A percentile compares a stretch with the other conserved stretches of the same genome.
These are phyloP conservation scores for Prinsepia uniflora DNA, from an alignment of 306 rosid genomes.

Conservation along the genomic window DNA sequence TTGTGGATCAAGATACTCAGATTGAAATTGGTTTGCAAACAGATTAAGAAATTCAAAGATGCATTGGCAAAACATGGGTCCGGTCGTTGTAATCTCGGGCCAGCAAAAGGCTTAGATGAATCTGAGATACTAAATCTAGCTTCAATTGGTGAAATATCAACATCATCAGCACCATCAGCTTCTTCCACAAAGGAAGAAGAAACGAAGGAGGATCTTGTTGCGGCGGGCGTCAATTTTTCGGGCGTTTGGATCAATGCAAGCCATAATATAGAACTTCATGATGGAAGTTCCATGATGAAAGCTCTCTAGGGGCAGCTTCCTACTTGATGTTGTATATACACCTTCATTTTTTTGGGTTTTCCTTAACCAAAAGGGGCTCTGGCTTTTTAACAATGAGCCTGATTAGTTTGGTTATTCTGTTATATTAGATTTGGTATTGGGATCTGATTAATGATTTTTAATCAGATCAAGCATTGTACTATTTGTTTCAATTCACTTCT, in stretches of 20 bases:
- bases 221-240: constrained; percentile 25
- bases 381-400: constrained; percentile 24
- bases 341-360: constrained; percentile 14
- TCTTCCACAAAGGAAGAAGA: constrained; percentile 13
- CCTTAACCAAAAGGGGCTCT: constrained; percentile 21
- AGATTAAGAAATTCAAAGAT: constrained; percentile 83
- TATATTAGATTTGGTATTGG: constrained; percentile 8
- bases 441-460: constrained; percentile 18
- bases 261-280: constrained; percentile 21
- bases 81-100: constrained; percentile 59
- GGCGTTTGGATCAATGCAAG: constrained; percentile 26
- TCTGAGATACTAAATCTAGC: constrained; percentile 48
- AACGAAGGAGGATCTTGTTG: constrained; percentile 34
- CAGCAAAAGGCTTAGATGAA: constrained; percentile 69
- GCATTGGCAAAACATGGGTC: constrained; percentile 60
- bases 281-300: constrained; percentile 26
- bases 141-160: constrained; percentile 41
- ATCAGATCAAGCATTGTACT: constrained; percentile 12
- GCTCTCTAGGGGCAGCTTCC: neutral
- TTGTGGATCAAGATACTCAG: constrained; percentile 7
- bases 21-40: neutral
- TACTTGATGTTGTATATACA: constrained; percentile 1
- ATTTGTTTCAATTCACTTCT: neutral
- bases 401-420: constrained; percentile 21
- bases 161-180: constrained; percentile 20